Evolutionary conservation across 352 stramenopile genomes (phyloP).

Genomic region (Pythium phragmiticola): DNA sequence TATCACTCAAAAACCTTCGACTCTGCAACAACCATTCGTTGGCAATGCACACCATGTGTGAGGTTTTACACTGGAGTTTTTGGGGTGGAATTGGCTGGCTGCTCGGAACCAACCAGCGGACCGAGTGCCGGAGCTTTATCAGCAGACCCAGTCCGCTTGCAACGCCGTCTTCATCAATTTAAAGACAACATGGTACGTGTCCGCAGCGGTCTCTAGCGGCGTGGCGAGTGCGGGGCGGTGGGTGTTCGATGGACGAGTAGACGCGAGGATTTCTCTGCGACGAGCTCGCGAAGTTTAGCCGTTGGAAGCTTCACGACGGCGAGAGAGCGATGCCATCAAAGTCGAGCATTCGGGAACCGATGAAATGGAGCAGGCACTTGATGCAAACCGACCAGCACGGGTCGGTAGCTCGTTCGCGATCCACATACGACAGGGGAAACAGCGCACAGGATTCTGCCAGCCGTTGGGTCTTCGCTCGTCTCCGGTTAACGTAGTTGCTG

Average conservation of each 20-base stretch:
- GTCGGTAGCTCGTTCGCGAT: not conserved
- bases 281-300: not conserved
- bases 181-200: slow-evolving; percentile 86
- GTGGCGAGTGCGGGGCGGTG: not conserved
- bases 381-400: not conserved
- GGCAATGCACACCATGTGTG: not conserved
- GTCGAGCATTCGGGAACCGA: not conserved
- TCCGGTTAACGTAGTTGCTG: too few relatives aligned
- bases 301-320: not conserved
- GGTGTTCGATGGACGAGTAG: not conserved
- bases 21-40: slow-evolving; percentile 17
- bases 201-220: slow-evolving; percentile 2
- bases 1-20: slow-evolving; percentile 15
- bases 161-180: slow-evolving; percentile 73
- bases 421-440: not conserved
- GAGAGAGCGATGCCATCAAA: not conserved
- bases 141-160: slow-evolving; percentile 66
- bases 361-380: not conserved
- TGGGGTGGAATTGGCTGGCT: slow-evolving; percentile 25
- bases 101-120: slow-evolving; percentile 51
- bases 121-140: slow-evolving; percentile 15
- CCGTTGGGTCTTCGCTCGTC: too few relatives aligned
- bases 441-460: not conserved
- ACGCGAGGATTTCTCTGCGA: not conserved
- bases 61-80: slow-evolving; percentile 30